A percentile compares a stretch with the other conserved stretches of the same genome.
Conservation (phyloP, 345 rosid species). For the Raphanus sativus region DNA sequence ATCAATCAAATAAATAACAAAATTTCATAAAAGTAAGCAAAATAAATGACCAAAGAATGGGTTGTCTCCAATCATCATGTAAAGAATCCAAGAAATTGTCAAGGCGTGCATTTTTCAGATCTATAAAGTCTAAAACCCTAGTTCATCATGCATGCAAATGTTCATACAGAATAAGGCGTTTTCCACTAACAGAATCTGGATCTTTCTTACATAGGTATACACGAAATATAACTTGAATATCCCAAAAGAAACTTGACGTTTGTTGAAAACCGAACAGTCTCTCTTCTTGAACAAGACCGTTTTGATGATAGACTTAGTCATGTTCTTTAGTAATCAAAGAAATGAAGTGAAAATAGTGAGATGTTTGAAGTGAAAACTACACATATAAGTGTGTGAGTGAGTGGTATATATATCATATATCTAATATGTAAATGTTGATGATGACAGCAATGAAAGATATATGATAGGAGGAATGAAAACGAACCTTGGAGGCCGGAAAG, state of each 20-base stretch:
- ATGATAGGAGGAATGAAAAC: slow-evolving; percentile 30
- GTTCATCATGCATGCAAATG: slow-evolving; percentile 28
- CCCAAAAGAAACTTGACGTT: slow-evolving; percentile 12
- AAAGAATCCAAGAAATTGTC: slow-evolving; percentile 1
- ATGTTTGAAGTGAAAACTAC: slow-evolving; percentile 13
- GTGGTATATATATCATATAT: slow-evolving; percentile 10
- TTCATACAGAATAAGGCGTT: background rate
- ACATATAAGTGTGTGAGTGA: background rate
- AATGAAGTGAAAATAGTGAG: slow-evolving; percentile 23
- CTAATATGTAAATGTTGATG: slow-evolving; percentile 5
- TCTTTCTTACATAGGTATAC: slow-evolving; percentile 16
- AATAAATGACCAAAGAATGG: background rate
- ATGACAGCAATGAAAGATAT: slow-evolving; percentile 30
- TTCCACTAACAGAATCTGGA: background rate
- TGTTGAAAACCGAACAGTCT: background rate
- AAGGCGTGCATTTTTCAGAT: background rate
- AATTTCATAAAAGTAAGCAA: background rate
- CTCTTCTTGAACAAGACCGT: slow-evolving; percentile 5
- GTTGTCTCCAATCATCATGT: background rate
- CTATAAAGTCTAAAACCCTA: slow-evolving; percentile 24
- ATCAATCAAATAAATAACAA: slow-evolving; percentile 10
- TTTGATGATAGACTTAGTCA: slow-evolving; percentile 26
- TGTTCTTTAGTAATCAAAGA: slow-evolving; percentile 29
- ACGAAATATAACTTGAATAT: background rate
- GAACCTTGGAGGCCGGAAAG: slow-evolving; percentile 46